phyloP scores from a whole-genome alignment of 495 filamentous ascomycete species.

The Penicillium malachiteum region DNA sequence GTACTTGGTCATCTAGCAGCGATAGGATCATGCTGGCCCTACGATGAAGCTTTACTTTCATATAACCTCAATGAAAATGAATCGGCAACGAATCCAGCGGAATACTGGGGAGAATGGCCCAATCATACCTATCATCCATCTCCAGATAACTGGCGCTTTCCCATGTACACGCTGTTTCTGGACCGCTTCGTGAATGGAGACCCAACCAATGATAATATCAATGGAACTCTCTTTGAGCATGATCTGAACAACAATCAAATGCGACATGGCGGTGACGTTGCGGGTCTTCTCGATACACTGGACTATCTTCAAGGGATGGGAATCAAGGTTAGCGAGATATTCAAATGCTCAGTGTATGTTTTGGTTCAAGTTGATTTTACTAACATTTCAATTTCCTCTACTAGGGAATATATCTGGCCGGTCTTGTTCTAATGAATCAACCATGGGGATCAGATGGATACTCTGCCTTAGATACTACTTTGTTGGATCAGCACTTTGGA shows the following conservation, averaged over 20 bases:
- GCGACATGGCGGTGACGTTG: slow-evolving; percentile 71
- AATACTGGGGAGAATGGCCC: slow-evolving; percentile 63
- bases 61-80: slow-evolving; percentile 67
- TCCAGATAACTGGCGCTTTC: slow-evolving; percentile 68
- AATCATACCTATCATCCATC: slow-evolving; percentile 56
- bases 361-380: background rate
- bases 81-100: slow-evolving; percentile 53
- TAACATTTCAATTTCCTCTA: background rate
- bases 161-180: slow-evolving; percentile 68
- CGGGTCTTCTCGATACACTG: slow-evolving; percentile 61
- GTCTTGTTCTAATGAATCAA: slow-evolving; percentile 66
- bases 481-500: slow-evolving; percentile 70
- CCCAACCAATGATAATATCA: slow-evolving; percentile 68
- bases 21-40: slow-evolving; percentile 48
- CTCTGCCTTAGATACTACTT: slow-evolving; percentile 65
- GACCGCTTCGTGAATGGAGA: slow-evolving; percentile 74
- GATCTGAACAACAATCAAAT: slow-evolving; percentile 68
- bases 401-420: slow-evolving; percentile 67
- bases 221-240: slow-evolving; percentile 68
- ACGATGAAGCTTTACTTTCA: slow-evolving; percentile 49
- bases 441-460: slow-evolving; percentile 72
- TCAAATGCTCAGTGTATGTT: background rate
- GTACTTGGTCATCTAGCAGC: slow-evolving; percentile 30
- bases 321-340: slow-evolving; percentile 53
- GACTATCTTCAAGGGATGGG: slow-evolving; percentile 78